These are phyloP conservation scores for Boletus vermiculosoides DNA, from an alignment of 768 basidiomycete genomes.

Conservation along the genomic window DNA sequence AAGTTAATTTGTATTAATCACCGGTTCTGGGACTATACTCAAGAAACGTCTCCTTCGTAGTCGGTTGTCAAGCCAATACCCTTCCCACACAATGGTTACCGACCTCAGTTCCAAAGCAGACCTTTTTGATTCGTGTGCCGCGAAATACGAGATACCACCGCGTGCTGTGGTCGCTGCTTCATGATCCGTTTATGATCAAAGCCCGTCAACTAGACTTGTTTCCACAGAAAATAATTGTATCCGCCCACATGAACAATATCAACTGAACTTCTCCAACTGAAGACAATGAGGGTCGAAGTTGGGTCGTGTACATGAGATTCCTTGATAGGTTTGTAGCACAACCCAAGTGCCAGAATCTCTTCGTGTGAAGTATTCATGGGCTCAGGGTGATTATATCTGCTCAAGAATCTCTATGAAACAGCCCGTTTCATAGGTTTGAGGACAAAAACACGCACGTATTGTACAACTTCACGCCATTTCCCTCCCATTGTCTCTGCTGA, in stretches of 20 bases:
- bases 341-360: background rate
- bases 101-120: slow-evolving; percentile 61
- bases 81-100: slow-evolving; percentile 65
- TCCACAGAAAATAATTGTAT: background rate
- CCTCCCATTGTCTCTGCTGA: background rate
- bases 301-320: background rate
- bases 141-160: slow-evolving; percentile 62
- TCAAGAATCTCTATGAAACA: background rate
- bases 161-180: slow-evolving; percentile 33
- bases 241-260: background rate
- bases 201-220: background rate
- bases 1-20: slow-evolving; percentile 28
- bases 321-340: background rate
- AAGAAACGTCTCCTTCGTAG: slow-evolving; percentile 26
- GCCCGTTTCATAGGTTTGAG: background rate
- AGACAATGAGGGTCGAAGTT: background rate
- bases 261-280: background rate
- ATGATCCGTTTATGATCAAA: slow-evolving; percentile 1
- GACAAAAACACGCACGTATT: background rate
- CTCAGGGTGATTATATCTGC: background rate
- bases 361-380: background rate
- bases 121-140: slow-evolving; percentile 60
- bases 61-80: slow-evolving; percentile 48
- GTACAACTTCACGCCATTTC: background rate
- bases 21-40: slow-evolving; percentile 1